Conservation (phyloP, 768 basidiomycete genomes). For the Pulveroboletus sp. region DNA sequence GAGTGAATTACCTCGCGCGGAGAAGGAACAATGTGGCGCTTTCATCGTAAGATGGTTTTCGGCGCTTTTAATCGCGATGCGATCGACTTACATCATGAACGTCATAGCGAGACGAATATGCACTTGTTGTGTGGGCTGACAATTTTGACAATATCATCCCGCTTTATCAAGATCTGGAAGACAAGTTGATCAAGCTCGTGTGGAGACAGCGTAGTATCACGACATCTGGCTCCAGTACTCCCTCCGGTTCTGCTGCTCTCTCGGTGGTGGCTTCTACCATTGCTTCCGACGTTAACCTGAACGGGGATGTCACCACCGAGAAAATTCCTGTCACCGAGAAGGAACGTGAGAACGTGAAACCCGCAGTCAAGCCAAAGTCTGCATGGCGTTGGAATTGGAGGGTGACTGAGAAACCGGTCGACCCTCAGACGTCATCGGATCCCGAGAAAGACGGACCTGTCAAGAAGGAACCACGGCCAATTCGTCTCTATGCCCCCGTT, state of each 20-base stretch:
- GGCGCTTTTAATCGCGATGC: neutral
- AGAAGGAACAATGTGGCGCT: conserved; percentile 89
- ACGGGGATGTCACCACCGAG: conserved; percentile 35
- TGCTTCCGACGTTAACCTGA: conserved; percentile 51
- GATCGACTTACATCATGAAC: neutral
- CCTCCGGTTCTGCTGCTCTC: conserved; percentile 27
- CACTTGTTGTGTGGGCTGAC: conserved; percentile 82
- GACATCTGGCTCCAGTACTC: conserved; percentile 10
- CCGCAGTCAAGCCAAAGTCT: conserved; percentile 2
- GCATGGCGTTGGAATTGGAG: conserved; percentile 44
- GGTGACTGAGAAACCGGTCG: conserved; percentile 28
- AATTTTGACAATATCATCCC: conserved; percentile 75
- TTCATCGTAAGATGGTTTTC: conserved; percentile 59
- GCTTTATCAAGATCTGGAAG: conserved; percentile 63
- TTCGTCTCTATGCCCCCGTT: conserved; percentile 66
- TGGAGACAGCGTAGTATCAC: conserved; percentile 49
- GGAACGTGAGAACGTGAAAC: neutral
- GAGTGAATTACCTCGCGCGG: conserved; percentile 62
- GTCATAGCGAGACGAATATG: conserved; percentile 70
- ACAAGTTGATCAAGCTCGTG: conserved; percentile 76
- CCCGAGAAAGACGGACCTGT: conserved; percentile 52
- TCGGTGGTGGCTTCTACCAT: conserved; percentile 44
- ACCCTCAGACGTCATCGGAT: conserved; percentile 8
- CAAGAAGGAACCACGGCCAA: conserved; percentile 36
- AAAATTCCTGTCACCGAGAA: conserved; percentile 20